Base-by-base conservation (phyloP, 805 yeast species). In the Saccharomycopsis oosterbeekiorum region DNA sequence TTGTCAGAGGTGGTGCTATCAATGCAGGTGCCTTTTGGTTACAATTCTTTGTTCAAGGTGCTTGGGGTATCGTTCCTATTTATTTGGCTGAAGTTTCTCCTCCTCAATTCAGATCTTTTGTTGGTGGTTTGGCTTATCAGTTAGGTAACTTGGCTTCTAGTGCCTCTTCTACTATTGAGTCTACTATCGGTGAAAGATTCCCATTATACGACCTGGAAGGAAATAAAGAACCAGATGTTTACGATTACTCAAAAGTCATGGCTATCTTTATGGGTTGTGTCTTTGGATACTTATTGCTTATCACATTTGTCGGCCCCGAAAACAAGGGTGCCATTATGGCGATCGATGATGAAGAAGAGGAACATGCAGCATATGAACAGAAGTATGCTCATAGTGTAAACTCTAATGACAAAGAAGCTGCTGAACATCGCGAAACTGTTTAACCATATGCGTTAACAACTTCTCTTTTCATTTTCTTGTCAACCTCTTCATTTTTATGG, bases 61-160 rank as follows among this genome's bases (percentile, higher is more conserved):
- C 84, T 5, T 86, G 89, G 87, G 90, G 91, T 64, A 81, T 86
- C 56, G 76, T 82, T 12, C 89, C 91, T 17, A 79, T 84, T 53
- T 84, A 85, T 70, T 73, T 86, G 50, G 75, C 84, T 37, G 92
- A 86, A 70, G 75, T 86, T 57, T 80, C 88, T 14, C 86, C 84
- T 61, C 84, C 87, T 15, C 80, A 82, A 42, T 81, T 82, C 70
- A 76, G 88, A 68, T 77, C 89, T 0, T 77, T 85, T 64, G 77
- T 84, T 55, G 79, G 80, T 60, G 88, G 90, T 58, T 71, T 83
- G 26, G 78, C 83, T 10, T 86, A 86, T 69, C 91, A 86, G 72
- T 77, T 86, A 62, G 91, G 91, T 74, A 85, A 86, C 70, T 77
- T 86, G 68, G 88, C 85, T 0, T 81, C 88, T 4, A 80, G 87